Percentiles rank a stretch among this genome's conserved stretches.
Conservation (phyloP, 192 early-diverging fungal species). For the Paraglomus brasilianum region DNA sequence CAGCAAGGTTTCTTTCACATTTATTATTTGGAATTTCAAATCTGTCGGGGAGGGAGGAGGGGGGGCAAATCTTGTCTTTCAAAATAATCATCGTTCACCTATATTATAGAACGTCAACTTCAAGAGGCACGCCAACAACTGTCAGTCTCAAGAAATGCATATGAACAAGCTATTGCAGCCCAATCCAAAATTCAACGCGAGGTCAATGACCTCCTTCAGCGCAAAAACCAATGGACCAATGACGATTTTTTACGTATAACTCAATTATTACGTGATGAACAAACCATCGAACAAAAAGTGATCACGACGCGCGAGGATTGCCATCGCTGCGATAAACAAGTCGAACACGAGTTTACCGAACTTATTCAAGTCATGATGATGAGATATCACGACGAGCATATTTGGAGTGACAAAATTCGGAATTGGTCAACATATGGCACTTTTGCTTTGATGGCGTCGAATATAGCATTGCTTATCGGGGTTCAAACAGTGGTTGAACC, state of each 20-base stretch:
- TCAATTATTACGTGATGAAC: conserved; percentile 69
- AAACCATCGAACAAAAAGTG: conserved; percentile 59
- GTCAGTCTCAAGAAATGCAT: conserved; percentile 48
- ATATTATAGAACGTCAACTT: conserved; percentile 42
- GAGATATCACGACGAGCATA: conserved; percentile 80
- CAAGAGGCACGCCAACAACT: conserved; percentile 46
- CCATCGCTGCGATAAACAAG: conserved; percentile 54
- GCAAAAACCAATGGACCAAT: conserved; percentile 73
- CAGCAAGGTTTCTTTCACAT: conserved; percentile 43
- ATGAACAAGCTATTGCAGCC: conserved; percentile 55
- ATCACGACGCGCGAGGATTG: conserved; percentile 45
- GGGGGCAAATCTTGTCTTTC: too few relatives aligned
- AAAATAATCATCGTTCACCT: not conserved
- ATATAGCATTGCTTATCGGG: conserved; percentile 62
- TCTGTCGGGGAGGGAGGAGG: not conserved
- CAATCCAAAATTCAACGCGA: conserved; percentile 67
- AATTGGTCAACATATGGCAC: conserved; percentile 73
- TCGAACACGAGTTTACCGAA: conserved; percentile 62
- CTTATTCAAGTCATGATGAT: conserved; percentile 69
- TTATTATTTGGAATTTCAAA: not conserved
- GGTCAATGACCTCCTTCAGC: conserved; percentile 74
- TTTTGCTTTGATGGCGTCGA: conserved; percentile 68
- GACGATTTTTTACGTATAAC: conserved; percentile 77
- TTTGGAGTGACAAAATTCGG: conserved; percentile 87
- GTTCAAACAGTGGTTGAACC: conserved; percentile 78